Evolutionary conservation across 2,329 filamentous ascomycete genomes (phyloP), one percentile per base, ranked within the genome.

Genomic region (Coccinonectria pachysandricola): DNA sequence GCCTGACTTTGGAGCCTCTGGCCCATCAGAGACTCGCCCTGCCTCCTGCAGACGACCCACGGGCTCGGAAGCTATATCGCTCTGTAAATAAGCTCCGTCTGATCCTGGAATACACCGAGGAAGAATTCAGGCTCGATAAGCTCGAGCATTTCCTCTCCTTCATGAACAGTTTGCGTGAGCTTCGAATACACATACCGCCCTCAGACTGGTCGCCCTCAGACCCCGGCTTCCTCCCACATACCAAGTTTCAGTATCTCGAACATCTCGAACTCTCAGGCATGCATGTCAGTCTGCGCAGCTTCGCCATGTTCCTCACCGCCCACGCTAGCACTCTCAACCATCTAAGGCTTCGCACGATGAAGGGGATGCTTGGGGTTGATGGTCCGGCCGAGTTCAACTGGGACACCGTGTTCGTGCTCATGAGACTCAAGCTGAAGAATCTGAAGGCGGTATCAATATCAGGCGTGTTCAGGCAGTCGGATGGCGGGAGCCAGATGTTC

Each of bases 1-100:
- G 29, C 7, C 16, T 48, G n/a, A 31, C 32, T 7, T 19, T 48
- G 3, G 30, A 47, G 21, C 37, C 37, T 3, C 30, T 40, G 17
- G 28, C 32, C 11, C 28, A 36, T 13, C 25, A 18, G 5, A 13
- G 30, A 10, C 18, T 40, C 5, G 10, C 19, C 11, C 11, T 42
- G 8, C 37, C 32, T 4, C 26, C 27, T 3, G 22, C 8, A 3
- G 7, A 30, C 9, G 32, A 41, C 10, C 15, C 12, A 4, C 28
- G 21, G 8, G 28, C 26, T 5, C 14, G 27, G 6, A 31, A 17
- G 6, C 35, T 24, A 23, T 30, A 43, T 16, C 29, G 35, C 4
- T 29, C 35, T 3, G 22, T 43, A 12, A 37, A 35, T 1, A 23
- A 35, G 10, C 24, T 43, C 10, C 16, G 27, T 11, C 14, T 43